phyloP scores from a whole-genome alignment of 768 basidiomycete species.

The Imleria badia region DNA sequence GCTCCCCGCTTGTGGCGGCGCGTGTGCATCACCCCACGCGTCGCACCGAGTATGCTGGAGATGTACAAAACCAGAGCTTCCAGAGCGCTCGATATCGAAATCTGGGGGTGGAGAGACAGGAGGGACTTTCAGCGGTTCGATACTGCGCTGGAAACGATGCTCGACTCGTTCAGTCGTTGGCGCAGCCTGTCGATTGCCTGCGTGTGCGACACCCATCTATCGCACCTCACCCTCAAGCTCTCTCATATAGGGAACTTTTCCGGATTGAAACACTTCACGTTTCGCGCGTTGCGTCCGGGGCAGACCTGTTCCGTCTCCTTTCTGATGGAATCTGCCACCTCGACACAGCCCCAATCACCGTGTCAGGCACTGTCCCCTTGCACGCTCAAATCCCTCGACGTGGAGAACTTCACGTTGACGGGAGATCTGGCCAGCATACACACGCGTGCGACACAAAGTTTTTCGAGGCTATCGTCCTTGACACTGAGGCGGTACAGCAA shows the following conservation, averaged over 20 bases:
- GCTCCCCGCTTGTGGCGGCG: constrained; percentile 32
- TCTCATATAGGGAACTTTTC: constrained; percentile 18
- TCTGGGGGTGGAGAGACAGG: constrained; percentile 31
- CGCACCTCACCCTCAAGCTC: constrained; percentile 29
- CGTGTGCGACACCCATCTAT: constrained; percentile 30
- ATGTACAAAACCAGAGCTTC: constrained; percentile 26
- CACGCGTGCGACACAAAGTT: constrained; percentile 12
- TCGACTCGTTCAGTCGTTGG: constrained; percentile 28
- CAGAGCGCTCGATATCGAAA: constrained; percentile 27
- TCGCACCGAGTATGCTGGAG: constrained; percentile 20
- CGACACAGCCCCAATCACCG: neutral
- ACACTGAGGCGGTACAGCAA: constrained; percentile 30
- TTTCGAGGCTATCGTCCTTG: constrained; percentile 24
- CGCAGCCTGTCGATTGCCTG: constrained; percentile 26
- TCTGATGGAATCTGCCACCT: constrained; percentile 15
- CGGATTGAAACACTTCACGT: constrained; percentile 28
- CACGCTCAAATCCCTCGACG: constrained; percentile 28
- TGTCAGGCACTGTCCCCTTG: constrained; percentile 5
- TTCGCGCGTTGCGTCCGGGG: constrained; percentile 31
- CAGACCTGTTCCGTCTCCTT: constrained; percentile 29
- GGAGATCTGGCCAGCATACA: constrained; percentile 20
- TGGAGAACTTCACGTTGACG: constrained; percentile 26
- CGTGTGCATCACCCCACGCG: constrained; percentile 24
- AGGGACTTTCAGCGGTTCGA: constrained; percentile 33
- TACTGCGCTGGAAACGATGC: constrained; percentile 23